A percentile compares a stretch with the other conserved stretches of the same genome.
Evolutionary conservation across 208 protist genomes (phyloP).

Genomic region (Trypanosoma grayi): DNA sequence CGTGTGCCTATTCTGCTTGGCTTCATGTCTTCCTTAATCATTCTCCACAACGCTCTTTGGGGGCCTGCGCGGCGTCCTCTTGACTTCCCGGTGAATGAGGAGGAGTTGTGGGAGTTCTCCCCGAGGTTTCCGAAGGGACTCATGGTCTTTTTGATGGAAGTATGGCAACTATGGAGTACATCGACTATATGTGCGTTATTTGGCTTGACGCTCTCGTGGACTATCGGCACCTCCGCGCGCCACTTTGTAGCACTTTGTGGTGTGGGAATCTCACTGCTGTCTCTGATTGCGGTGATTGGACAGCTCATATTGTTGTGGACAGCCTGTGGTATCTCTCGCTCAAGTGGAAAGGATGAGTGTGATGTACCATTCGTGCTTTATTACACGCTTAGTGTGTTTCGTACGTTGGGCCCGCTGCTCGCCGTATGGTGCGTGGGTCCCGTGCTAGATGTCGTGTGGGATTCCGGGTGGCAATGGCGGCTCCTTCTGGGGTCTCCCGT

Average conservation of each 20-base stretch:
- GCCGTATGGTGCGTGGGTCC: constrained; percentile 57
- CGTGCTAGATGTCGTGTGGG: constrained; percentile 45
- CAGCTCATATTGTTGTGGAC: constrained; percentile 55
- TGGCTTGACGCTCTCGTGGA: constrained; percentile 40
- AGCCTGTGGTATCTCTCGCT: constrained; percentile 39
- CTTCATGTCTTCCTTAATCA: constrained; percentile 5
- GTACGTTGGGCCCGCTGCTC: constrained; percentile 46
- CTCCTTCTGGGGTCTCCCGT: constrained; percentile 34
- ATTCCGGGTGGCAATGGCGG: too few species aligned
- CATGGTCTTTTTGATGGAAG: constrained; percentile 33
- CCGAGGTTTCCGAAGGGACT: constrained; percentile 34
- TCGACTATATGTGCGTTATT: constrained; percentile 32
- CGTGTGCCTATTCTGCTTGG: constrained; percentile 21
- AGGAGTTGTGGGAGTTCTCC: constrained; percentile 33
- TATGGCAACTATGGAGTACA: constrained; percentile 28
- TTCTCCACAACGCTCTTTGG: neutral
- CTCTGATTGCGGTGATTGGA: constrained; percentile 36
- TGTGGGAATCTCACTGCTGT: constrained; percentile 66
- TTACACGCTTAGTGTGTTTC: constrained; percentile 54
- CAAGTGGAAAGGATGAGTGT: constrained; percentile 57
- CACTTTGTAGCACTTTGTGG: constrained; percentile 73
- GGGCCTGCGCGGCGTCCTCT: constrained; percentile 10
- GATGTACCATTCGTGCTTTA: constrained; percentile 66
- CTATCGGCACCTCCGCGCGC: constrained; percentile 42
- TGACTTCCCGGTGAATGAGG: constrained; percentile 51